phyloP scores from a whole-genome alignment of 148 eudicot species.

The Chenopodium formosanum region DNA sequence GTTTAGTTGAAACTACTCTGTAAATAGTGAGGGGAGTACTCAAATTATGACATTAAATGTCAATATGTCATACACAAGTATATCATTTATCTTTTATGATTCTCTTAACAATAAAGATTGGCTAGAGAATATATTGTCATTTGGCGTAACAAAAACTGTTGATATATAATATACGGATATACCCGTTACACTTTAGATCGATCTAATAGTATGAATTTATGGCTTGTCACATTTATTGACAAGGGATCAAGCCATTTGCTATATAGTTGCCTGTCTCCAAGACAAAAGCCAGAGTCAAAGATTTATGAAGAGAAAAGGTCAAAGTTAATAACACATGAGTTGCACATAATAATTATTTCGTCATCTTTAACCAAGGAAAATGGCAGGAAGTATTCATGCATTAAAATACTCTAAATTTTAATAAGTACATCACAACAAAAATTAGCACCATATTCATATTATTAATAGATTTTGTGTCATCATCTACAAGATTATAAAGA shows the following conservation, averaged over 20 bases:
- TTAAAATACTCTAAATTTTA: background rate
- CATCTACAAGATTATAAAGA: too few species aligned
- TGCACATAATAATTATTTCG: conserved; percentile 1
- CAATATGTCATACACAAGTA: too few species aligned
- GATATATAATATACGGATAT: too few species aligned
- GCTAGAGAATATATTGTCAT: background rate
- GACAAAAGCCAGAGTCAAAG: conserved; percentile 18
- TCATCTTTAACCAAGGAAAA: conserved; percentile 22
- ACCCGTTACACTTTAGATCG: too few species aligned
- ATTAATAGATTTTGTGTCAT: background rate
- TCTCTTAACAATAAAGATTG: too few species aligned
- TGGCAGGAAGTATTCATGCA: conserved; percentile 21
- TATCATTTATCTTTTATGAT: too few species aligned
- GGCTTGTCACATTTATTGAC: background rate
- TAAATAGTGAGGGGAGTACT: too few species aligned
- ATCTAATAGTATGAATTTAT: background rate
- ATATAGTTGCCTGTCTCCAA: conserved; percentile 5
- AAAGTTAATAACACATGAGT: background rate
- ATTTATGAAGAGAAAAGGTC: conserved; percentile 2
- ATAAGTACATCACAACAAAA: too few species aligned
- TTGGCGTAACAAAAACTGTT: too few species aligned
- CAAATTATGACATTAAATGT: too few species aligned
- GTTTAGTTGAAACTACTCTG: too few species aligned
- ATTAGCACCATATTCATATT: background rate
- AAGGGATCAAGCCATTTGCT: conserved; percentile 2